Evolutionary conservation across 2,329 filamentous ascomycete genomes (phyloP), one percentile per base, ranked within the genome.

Genomic region (Zasmidium cellare): DNA sequence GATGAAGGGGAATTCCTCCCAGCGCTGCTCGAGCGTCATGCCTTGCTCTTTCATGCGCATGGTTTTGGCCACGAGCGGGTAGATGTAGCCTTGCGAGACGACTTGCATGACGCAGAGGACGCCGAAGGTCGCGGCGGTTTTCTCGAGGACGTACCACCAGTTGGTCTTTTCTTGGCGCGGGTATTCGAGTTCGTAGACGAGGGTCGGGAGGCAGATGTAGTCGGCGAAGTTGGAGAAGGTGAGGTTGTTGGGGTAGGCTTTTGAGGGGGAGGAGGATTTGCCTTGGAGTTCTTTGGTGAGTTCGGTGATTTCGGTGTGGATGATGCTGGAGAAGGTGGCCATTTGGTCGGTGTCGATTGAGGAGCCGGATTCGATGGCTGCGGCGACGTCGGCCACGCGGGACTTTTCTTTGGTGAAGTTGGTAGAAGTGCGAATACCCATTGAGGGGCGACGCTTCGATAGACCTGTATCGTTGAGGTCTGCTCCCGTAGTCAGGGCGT

Each of bases 101-200:
- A 91, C 84, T 61, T 91, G 87, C 90, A 92, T 92, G 61, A 91
- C 84, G 67, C 87, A 86, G 41, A 92, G 84, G 56, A 90, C 80
- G 6, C 89, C 89, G 58, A 92, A 83, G 16, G 86, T 87, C 1
- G 89, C 89, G 1, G 80, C 79, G 1, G 81, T 75, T 72, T 92
- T 92, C 72, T 92, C 89, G 6, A 82, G 80, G 3, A 91, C 87
- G 67, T 92, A 92, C 63, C 77, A 79, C 88, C 88, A 91, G 72
- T 89, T 86, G 63, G 90, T 88, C 3, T 73, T 78, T 18, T 89
- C 83, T 46, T 83, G 81, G n/a, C 88, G 82, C 1, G 90, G 89
- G 67, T 92, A 92, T 66, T 90, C 86, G 46, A 90, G 81, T 70
- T 93, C 90, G 71, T 92, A 93, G 14, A 92, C 87, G 3, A 92